phyloP scores from a whole-genome alignment of 179 eudicot genomes.

The Gypsophila paniculata region DNA sequence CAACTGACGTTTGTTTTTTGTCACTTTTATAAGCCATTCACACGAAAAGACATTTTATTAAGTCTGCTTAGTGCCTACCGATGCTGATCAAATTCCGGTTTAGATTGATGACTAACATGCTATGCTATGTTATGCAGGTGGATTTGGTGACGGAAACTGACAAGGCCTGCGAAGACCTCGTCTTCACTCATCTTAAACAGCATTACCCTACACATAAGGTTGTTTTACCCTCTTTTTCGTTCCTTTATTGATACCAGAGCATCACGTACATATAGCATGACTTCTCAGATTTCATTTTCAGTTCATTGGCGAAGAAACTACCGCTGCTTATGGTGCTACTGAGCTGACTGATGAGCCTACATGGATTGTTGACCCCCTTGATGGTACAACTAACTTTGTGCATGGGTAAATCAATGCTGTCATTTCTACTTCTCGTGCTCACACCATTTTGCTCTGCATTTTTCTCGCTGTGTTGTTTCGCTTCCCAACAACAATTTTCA shows the following conservation, averaged over 20 bases:
- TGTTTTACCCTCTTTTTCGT: not conserved
- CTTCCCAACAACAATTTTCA: slow-evolving; percentile 7
- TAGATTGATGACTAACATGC: slow-evolving; percentile 3
- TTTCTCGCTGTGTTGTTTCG: not conserved
- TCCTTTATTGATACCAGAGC: no score
- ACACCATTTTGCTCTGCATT: not conserved
- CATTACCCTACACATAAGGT: slow-evolving; percentile 82
- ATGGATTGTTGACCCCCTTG: slow-evolving; percentile 97
- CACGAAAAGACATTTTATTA: not conserved
- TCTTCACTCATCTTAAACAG: slow-evolving; percentile 72
- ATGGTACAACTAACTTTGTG: slow-evolving; percentile 94
- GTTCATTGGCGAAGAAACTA: slow-evolving; percentile 97
- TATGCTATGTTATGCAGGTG: slow-evolving; percentile 40
- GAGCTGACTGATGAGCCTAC: slow-evolving; percentile 91
- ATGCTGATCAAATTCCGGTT: not conserved
- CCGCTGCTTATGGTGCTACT: slow-evolving; percentile 71
- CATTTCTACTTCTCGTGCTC: not conserved
- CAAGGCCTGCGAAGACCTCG: slow-evolving; percentile 85
- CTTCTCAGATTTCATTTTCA: slow-evolving; percentile 21
- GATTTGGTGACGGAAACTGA: slow-evolving; percentile 98
- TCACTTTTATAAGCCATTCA: not conserved
- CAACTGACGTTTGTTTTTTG: no score
- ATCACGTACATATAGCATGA: no score
- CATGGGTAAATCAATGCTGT: slow-evolving; percentile 54
- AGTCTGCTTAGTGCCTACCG: not conserved